phyloP scores from a whole-genome alignment of 805 yeast genomes.

The Maudiozyma pseudohumilis region DNA sequence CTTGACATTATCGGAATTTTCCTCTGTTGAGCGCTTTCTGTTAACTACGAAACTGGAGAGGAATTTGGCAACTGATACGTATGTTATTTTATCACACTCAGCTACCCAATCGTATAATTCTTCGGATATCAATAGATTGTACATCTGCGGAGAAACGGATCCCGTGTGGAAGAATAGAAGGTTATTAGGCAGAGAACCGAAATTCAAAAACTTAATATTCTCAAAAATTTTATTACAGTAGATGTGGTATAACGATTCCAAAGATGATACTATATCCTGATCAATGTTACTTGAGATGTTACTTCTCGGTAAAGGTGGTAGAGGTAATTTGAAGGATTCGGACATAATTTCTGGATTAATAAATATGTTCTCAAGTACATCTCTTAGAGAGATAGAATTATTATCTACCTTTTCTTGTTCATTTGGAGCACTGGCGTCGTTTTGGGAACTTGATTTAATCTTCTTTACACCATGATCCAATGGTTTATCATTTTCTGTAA shows the following conservation, averaged over 20 bases:
- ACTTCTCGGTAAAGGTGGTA: conserved; percentile 31
- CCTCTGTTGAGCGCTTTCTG: conserved; percentile 30
- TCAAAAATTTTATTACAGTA: conserved; percentile 60
- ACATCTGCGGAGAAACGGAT: conserved; percentile 53
- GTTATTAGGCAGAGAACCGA: conserved; percentile 47
- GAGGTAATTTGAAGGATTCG: conserved; percentile 23
- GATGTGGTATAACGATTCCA: conserved; percentile 51
- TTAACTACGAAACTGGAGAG: conserved; percentile 47
- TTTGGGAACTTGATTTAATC: too few species aligned
- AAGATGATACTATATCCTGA: conserved; percentile 48
- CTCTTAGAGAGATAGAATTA: conserved; percentile 2
- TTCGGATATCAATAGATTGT: conserved; percentile 43
- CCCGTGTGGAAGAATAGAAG: conserved; percentile 42
- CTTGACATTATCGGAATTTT: conserved; percentile 29
- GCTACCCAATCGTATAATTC: conserved; percentile 51
- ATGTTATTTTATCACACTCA: conserved; percentile 57
- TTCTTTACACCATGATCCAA: too few species aligned
- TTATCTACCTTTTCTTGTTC: background rate
- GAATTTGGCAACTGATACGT: conserved; percentile 44
- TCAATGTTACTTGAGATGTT: conserved; percentile 37
- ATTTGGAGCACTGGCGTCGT: background rate
- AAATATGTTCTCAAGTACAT: conserved; percentile 5
- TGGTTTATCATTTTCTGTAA: too few species aligned
- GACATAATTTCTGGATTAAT: conserved; percentile 5
- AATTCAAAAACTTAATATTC: conserved; percentile 55